Percentiles rank a stretch among this genome's conserved stretches.
Evolutionary conservation across 169 alveolate genomes (phyloP).

Genomic region (Neospora caninum): DNA sequence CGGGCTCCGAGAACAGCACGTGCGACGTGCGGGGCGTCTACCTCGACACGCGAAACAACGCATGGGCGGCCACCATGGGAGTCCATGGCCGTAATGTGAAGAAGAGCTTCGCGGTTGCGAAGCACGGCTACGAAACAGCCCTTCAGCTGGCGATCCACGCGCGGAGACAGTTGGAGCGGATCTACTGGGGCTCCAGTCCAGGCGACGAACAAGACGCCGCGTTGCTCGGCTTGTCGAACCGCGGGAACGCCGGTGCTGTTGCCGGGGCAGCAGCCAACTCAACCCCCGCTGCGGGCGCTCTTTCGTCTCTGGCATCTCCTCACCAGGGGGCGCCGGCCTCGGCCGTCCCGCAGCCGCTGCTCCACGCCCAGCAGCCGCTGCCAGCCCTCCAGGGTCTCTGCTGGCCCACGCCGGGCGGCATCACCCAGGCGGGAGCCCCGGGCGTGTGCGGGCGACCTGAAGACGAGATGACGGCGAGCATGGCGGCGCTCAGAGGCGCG

Average conservation of each 20-base stretch:
- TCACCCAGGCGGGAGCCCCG: not conserved
- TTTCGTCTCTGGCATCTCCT: not conserved
- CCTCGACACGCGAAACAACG: constrained; percentile 40
- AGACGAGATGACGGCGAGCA: not conserved
- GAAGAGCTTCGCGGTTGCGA: constrained; percentile 43
- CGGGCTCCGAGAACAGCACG: constrained; percentile 12
- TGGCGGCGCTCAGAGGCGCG: constrained; percentile 11
- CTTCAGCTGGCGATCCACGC: constrained; percentile 54
- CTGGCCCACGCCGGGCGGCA: not conserved
- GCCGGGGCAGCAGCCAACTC: not conserved
- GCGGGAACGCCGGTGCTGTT: not conserved
- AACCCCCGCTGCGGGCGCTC: not conserved
- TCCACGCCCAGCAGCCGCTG: not conserved
- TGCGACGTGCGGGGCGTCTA: constrained; percentile 56
- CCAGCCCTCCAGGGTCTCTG: not conserved
- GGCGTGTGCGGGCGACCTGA: not conserved
- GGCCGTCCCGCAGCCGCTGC: not conserved
- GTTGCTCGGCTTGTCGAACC: not conserved
- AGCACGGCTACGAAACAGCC: constrained; percentile 50
- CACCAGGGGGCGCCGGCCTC: not conserved
- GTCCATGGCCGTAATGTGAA: constrained; percentile 31
- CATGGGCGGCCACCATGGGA: constrained; percentile 56
- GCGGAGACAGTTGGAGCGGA: constrained; percentile 41
- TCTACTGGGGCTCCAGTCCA: constrained; percentile 29
- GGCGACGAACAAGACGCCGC: not conserved